phyloP scores from a whole-genome alignment of 306 rosid species.

The Prinsepia uniflora region DNA sequence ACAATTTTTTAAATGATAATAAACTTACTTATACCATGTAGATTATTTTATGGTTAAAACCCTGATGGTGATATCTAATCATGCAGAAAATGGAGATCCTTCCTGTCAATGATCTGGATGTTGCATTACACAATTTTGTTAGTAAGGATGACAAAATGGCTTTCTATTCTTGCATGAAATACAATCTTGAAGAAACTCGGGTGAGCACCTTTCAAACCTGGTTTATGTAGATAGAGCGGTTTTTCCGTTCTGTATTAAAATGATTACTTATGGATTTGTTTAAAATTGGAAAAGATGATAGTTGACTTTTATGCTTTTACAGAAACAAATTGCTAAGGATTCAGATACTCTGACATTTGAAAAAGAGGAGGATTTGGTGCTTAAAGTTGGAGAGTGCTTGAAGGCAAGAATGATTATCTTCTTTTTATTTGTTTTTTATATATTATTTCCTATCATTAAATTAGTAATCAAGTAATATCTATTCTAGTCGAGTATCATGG shows the following conservation, averaged over 20 bases:
- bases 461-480: slow-evolving; percentile 1
- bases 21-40: slow-evolving; percentile 2
- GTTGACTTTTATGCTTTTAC: slow-evolving; percentile 29
- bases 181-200: slow-evolving; percentile 85
- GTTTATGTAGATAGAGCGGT: background rate
- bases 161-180: slow-evolving; percentile 68
- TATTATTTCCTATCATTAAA: background rate
- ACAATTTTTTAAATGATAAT: slow-evolving; percentile 20
- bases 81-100: slow-evolving; percentile 98
- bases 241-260: slow-evolving; percentile 12
- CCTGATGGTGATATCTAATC: slow-evolving; percentile 20
- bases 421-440: background rate
- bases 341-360: slow-evolving; percentile 57
- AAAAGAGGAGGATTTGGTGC: slow-evolving; percentile 65
- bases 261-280: background rate
- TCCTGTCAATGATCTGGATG: slow-evolving; percentile 90
- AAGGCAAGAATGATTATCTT: slow-evolving; percentile 51
- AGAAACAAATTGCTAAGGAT: slow-evolving; percentile 80
- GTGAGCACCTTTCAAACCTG: slow-evolving; percentile 43
- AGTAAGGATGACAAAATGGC: slow-evolving; percentile 93
- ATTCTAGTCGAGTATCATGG: slow-evolving; percentile 5
- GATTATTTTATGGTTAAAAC: slow-evolving; percentile 16
- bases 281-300: slow-evolving; percentile 8
- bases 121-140: slow-evolving; percentile 87
- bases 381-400: slow-evolving; percentile 90